Conservation (phyloP, 805 yeast species). For the Wickerhamiella sorbophila region DNA sequence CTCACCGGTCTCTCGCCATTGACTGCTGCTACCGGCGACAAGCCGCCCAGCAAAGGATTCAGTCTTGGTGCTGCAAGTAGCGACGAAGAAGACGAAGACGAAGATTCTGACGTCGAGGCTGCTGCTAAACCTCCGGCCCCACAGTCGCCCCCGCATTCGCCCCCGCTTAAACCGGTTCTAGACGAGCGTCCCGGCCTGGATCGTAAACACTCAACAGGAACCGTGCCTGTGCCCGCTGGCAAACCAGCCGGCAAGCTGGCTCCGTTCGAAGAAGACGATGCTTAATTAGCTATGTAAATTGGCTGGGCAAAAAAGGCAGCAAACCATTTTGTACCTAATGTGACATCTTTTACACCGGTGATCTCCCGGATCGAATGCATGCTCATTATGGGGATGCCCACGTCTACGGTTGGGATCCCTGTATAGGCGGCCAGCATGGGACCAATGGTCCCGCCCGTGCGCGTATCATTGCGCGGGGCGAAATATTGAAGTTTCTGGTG, state of each 20-base stretch:
- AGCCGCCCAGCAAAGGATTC: slow-evolving; percentile 3
- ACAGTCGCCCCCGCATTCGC: slow-evolving; percentile 10
- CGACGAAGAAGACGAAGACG: slow-evolving; percentile 10
- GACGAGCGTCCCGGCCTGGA: not conserved
- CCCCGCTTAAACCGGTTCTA: slow-evolving; percentile 12
- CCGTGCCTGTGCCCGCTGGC: not conserved
- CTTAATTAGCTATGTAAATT: slow-evolving; percentile 20
- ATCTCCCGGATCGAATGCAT: slow-evolving; percentile 83
- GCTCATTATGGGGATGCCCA: slow-evolving; percentile 70
- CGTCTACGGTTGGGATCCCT: slow-evolving; percentile 40
- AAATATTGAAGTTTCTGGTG: slow-evolving; percentile 58
- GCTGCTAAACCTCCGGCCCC: not conserved
- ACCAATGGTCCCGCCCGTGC: slow-evolving; percentile 82
- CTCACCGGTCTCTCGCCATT: slow-evolving; percentile 18
- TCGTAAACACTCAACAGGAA: not conserved
- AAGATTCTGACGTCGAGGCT: not conserved
- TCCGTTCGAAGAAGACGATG: not conserved
- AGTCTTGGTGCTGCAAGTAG: slow-evolving; percentile 10
- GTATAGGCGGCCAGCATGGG: slow-evolving; percentile 32
- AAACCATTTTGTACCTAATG: slow-evolving; percentile 56
- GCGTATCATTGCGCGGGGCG: slow-evolving; percentile 70
- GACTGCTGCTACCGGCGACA: slow-evolving; percentile 5
- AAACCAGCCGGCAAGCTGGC: not conserved
- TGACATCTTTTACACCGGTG: slow-evolving; percentile 60
- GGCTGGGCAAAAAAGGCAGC: slow-evolving; percentile 51